Percentiles rank a stretch among this genome's conserved stretches.
phyloP scores from a whole-genome alignment of 148 eudicot genomes.

The Camellia sinensis region DNA sequence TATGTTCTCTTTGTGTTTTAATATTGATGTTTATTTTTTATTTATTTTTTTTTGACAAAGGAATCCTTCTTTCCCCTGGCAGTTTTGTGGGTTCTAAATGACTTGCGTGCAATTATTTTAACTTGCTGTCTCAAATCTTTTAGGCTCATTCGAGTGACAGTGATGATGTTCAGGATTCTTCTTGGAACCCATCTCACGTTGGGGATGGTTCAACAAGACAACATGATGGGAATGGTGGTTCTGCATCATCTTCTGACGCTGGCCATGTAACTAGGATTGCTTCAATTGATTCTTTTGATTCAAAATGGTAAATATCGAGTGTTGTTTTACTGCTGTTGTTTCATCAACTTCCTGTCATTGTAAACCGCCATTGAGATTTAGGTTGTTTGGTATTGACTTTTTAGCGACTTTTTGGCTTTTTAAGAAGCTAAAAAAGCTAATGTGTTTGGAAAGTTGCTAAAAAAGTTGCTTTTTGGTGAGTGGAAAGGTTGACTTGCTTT shows the following conservation, averaged over 20 bases:
- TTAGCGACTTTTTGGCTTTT: no score
- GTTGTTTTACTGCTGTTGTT: not conserved
- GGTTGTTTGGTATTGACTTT: no score
- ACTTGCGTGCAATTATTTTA: not conserved
- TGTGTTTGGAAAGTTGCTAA: no score
- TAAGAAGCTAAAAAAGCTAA: no score
- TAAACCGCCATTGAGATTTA: not conserved
- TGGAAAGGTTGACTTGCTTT: no score
- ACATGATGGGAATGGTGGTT: slow-evolving; percentile 53
- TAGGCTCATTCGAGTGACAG: slow-evolving; percentile 50
- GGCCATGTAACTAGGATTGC: slow-evolving; percentile 83
- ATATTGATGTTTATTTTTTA: not conserved
- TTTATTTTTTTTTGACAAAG: not conserved
- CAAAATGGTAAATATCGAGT: slow-evolving; percentile 66
- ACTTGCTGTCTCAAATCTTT: slow-evolving; percentile 8
- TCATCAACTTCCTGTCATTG: not conserved
- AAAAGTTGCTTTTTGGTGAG: no score
- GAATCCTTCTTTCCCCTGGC: not conserved
- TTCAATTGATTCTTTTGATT: slow-evolving; percentile 95
- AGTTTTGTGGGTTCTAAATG: not conserved
- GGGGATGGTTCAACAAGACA: slow-evolving; percentile 60
- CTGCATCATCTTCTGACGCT: slow-evolving; percentile 64
- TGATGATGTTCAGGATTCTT: slow-evolving; percentile 54
- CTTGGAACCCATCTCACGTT: slow-evolving; percentile 76
- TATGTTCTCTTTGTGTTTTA: not conserved